phyloP scores from a whole-genome alignment of 768 basidiomycete species.

The Gloeopeniophorella convolvens region DNA sequence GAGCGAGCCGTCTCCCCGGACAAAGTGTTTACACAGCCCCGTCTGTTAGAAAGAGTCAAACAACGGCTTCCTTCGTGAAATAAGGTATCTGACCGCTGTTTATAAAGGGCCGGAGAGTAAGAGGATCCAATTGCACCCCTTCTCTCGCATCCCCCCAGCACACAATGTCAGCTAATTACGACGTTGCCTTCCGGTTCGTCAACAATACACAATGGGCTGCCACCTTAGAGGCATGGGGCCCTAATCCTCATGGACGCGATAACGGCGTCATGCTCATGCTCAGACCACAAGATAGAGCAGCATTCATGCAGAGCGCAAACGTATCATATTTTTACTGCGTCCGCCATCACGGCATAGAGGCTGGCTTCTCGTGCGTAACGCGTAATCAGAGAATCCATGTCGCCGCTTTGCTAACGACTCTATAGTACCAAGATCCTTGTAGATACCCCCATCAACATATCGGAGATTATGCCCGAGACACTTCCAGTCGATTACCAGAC shows the following conservation, averaged over 20 bases:
- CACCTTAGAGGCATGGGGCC: conserved; percentile 32
- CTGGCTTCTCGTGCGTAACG: conserved; percentile 41
- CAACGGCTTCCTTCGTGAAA: conserved; percentile 1
- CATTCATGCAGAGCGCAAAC: conserved; percentile 45
- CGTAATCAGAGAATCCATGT: background rate
- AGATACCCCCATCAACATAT: conserved; percentile 10
- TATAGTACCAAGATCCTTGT: conserved; percentile 10
- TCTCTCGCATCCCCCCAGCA: background rate
- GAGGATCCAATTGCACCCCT: background rate
- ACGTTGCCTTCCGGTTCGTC: conserved; percentile 44
- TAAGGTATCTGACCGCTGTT: background rate
- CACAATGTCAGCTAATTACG: conserved; percentile 34
- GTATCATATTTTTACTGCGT: conserved; percentile 42
- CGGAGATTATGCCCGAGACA: conserved; percentile 10
- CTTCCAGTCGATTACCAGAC: conserved; percentile 12
- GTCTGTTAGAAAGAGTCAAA: background rate
- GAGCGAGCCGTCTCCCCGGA: conserved; percentile 10
- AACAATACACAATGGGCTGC: conserved; percentile 40
- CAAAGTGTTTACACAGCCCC: conserved; percentile 18
- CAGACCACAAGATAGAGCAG: conserved; percentile 36
- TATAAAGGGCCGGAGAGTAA: conserved; percentile 1
- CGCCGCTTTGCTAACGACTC: background rate
- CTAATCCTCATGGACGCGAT: conserved; percentile 27
- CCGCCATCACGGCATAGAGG: conserved; percentile 34
- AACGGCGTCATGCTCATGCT: conserved; percentile 28